Evolutionary conservation across 192 early-diverging fungal species (phyloP).

Genomic region (Rhizoclosmatium globosum): DNA sequence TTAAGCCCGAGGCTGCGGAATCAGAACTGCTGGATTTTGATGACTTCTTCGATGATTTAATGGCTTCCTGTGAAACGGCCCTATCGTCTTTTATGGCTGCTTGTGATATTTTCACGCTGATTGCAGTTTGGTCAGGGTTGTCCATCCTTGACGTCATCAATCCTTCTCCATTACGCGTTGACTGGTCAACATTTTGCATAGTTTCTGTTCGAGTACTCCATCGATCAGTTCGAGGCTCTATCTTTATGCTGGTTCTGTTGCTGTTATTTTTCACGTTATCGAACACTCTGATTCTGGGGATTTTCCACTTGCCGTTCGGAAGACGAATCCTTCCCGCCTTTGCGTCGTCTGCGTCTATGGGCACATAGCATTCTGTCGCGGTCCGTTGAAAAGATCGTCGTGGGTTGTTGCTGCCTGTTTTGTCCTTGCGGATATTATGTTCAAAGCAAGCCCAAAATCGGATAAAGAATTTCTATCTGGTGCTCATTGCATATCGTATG

Average conservation of each 20-base stretch:
- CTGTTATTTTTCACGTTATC: conserved; percentile 18
- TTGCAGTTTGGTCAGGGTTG: neutral
- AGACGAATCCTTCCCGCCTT: neutral
- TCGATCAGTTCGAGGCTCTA: conserved; percentile 13
- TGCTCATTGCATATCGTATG: conserved; percentile 32
- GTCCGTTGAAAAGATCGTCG: neutral
- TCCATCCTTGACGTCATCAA: conserved; percentile 16
- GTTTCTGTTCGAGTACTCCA: conserved; percentile 19
- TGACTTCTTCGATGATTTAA: conserved; percentile 33
- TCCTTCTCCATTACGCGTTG: conserved; percentile 1
- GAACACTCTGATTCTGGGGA: conserved; percentile 19
- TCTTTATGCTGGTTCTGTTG: conserved; percentile 18
- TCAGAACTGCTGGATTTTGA: conserved; percentile 25
- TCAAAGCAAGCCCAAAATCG: conserved; percentile 1
- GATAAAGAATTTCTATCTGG: conserved; percentile 23
- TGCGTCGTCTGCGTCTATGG: conserved; percentile 7
- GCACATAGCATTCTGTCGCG: conserved; percentile 17
- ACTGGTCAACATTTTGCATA: conserved; percentile 24
- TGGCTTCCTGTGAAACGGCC: conserved; percentile 6
- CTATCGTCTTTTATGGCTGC: neutral
- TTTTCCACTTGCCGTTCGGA: conserved; percentile 3
- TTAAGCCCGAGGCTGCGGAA: neutral
- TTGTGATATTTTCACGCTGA: neutral
- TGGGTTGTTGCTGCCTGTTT: conserved; percentile 6
- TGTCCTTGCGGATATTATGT: conserved; percentile 3